phyloP scores from a whole-genome alignment of 345 rosid species.

The Brassica cretica region DNA sequence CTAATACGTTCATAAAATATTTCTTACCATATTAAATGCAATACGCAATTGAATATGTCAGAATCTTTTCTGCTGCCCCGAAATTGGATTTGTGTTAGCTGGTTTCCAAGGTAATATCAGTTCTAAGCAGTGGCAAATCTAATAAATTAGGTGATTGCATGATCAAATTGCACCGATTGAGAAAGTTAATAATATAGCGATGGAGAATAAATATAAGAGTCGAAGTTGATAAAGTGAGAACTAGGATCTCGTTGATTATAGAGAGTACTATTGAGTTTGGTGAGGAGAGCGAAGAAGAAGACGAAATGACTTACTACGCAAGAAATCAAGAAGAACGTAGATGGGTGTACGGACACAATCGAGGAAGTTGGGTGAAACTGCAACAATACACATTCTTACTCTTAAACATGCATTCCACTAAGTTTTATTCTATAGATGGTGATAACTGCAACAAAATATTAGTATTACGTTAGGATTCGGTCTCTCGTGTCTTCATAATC shows the following conservation, averaged over 20 bases:
- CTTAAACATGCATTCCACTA: not conserved
- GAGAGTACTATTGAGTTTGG: conserved; percentile 45
- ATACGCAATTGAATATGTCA: too few species aligned
- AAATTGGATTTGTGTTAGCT: too few species aligned
- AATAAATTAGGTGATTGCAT: too few species aligned
- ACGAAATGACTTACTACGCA: conserved; percentile 46
- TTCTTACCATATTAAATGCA: too few species aligned
- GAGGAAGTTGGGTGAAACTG: conserved; percentile 51
- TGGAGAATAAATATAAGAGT: conserved; percentile 54
- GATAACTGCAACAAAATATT: conserved; percentile 7
- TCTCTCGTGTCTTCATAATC: conserved; percentile 17
- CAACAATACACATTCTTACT: not conserved
- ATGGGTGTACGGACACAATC: conserved; percentile 21
- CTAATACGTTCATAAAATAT: too few species aligned
- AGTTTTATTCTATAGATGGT: not conserved
- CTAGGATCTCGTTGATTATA: conserved; percentile 43
- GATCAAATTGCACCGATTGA: conserved; percentile 28
- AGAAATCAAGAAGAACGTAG: conserved; percentile 62
- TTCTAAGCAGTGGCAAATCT: too few species aligned
- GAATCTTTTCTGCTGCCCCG: too few species aligned
- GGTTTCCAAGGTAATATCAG: too few species aligned
- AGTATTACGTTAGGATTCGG: not conserved
- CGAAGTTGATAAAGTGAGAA: conserved; percentile 47
- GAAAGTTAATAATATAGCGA: conserved; percentile 30
- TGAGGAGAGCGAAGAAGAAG: conserved; percentile 46